Base-by-base conservation (phyloP, 2,329 filamentous ascomycete genomes). In the Aureobasidium sp. region DNA sequence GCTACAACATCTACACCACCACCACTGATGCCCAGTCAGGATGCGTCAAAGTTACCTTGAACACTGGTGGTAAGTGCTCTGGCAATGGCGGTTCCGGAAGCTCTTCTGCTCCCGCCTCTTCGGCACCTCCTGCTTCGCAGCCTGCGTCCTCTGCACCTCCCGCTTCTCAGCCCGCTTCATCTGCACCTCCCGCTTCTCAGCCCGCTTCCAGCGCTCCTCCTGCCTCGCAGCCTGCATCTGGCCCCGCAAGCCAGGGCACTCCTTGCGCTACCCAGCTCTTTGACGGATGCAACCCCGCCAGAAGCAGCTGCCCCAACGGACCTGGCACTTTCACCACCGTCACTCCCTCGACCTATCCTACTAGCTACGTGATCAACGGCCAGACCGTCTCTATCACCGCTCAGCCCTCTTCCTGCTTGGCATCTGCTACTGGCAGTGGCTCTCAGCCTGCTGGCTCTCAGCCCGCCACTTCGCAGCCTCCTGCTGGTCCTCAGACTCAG, bases 1-100 rank as follows among this genome's bases (percentile, higher is more conserved):
- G 77, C 55, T 78, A 72, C 66, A 79, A 62, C 52, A 57, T 61
- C 44, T 62, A 62, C 59, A 57, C 59, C 38, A 42, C 30, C 12
- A 55, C 58, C n/a, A 48, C 58, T 6, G 21, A 44, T n/a, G 47
- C 41, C 32, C 58, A 62, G 58, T 34, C 40, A 12, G 53, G 56
- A 24, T 62, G 60, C 27, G 54, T 53, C 12, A 17, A 49, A 27
- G 48, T 62, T 21, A 57, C 53, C 34, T 42, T 62, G 39, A 57
- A 55, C 49, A 55, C 59, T 37, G 57, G 54, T 16, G 60, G 60
- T 24, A 56, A 61, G 47, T 62, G 60, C 53, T 14, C 14, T 34
- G 35, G 35, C 1, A 21, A 12, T 8, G 19, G 27, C 40, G 38
- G 24, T 6, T 40, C 44, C 40, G 48, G 38, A 7, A 29, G 37